These are phyloP conservation scores for Hibiscus mutabilis DNA, from an alignment of 345 rosid genomes.

Conservation along the genomic window DNA sequence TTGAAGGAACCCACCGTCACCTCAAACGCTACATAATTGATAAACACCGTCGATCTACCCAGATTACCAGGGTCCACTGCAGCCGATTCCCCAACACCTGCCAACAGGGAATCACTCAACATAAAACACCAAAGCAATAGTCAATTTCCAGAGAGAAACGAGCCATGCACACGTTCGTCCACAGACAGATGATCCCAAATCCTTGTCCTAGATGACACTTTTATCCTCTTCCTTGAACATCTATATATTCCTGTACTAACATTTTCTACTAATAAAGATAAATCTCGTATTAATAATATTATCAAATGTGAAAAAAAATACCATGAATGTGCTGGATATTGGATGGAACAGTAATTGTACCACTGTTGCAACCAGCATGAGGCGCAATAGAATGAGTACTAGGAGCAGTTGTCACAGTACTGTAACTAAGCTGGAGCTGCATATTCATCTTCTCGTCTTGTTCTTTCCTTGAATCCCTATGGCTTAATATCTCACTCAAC, in stretches of 20 bases:
- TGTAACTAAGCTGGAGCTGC: conserved; percentile 33
- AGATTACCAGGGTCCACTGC: conserved; percentile 11
- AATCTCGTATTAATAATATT: background rate
- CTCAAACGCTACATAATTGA: conserved; percentile 82
- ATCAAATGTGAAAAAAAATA: conserved; percentile 1
- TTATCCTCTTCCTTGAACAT: conserved; percentile 1
- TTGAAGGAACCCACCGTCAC: conserved; percentile 63
- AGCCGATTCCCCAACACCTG: conserved; percentile 28
- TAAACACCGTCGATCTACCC: conserved; percentile 56
- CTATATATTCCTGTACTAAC: background rate
- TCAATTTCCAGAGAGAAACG: conserved; percentile 15
- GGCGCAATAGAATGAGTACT: conserved; percentile 11
- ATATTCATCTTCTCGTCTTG: conserved; percentile 36
- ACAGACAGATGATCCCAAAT: conserved; percentile 17
- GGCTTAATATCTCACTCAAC: conserved; percentile 46
- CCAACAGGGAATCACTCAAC: conserved; percentile 8
- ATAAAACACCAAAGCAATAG: conserved; percentile 12
- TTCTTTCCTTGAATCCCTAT: conserved; percentile 30
- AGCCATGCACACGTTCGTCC: conserved; percentile 47
- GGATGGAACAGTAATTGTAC: conserved; percentile 36
- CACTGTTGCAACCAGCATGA: conserved; percentile 16
- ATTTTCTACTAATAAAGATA: background rate
- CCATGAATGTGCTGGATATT: conserved; percentile 39
- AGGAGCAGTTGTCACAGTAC: conserved; percentile 19
- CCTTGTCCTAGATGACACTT: conserved; percentile 9